These are phyloP conservation scores for Thermochaetoides dissita DNA, from an alignment of 2,329 filamentous ascomycete genomes.

Conservation along the genomic window DNA sequence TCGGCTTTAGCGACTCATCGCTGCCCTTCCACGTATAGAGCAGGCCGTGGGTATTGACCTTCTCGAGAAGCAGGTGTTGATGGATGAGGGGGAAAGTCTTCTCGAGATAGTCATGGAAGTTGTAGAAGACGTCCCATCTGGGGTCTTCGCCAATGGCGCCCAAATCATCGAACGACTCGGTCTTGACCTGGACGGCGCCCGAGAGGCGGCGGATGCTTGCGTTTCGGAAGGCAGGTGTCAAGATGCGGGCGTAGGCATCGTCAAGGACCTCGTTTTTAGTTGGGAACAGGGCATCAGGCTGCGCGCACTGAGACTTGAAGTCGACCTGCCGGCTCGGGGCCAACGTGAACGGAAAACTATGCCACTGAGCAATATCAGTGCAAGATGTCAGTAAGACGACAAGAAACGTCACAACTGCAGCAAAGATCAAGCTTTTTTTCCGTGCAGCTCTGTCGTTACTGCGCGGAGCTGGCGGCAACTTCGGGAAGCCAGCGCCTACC, in stretches of 20 bases:
- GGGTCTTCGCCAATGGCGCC: slow-evolving; percentile 39
- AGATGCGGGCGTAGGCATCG: slow-evolving; percentile 12
- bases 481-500: no score
- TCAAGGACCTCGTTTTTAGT: slow-evolving; percentile 10
- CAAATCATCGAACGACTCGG: slow-evolving; percentile 28
- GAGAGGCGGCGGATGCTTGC: slow-evolving; percentile 17
- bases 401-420: no score
- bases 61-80: slow-evolving; percentile 32
- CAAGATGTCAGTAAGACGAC: no score
- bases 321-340: no score
- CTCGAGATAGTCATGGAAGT: slow-evolving; percentile 36
- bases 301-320: slow-evolving; percentile 13
- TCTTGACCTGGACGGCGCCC: slow-evolving; percentile 20
- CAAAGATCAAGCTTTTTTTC: no score
- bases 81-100: slow-evolving; percentile 39
- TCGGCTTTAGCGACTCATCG: slow-evolving; percentile 35
- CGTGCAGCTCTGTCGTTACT: no score
- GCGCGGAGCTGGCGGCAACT: no score
- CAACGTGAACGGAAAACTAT: no score
- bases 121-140: slow-evolving; percentile 44
- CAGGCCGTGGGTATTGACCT: slow-evolving; percentile 44
- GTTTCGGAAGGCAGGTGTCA: slow-evolving; percentile 13
- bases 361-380: no score
- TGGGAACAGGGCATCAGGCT: slow-evolving; percentile 15
- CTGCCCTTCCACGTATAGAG: slow-evolving; percentile 44